Percentiles rank a stretch among this genome's conserved stretches.
Evolutionary conservation across 169 alveolate genomes (phyloP).

Genomic region (Plasmodium chabaudi): DNA sequence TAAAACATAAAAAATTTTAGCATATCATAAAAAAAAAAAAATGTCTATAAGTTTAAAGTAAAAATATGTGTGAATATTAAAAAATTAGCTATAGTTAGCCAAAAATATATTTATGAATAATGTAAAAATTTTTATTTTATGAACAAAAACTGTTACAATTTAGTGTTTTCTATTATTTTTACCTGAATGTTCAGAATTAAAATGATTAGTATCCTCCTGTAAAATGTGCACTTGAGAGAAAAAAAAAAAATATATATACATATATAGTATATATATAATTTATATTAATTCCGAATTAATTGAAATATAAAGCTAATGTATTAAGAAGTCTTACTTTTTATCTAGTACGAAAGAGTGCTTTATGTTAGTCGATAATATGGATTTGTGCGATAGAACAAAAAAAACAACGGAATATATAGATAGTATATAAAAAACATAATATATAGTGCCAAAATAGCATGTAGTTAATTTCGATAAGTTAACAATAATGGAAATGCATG

Average conservation of each 20-base stretch:
- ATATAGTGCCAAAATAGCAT: too few relatives aligned
- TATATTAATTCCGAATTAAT: neutral
- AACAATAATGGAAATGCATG: too few relatives aligned
- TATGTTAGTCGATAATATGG: neutral
- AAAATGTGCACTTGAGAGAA: conserved; percentile 30
- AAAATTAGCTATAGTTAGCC: conserved; percentile 4
- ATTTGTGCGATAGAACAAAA: neutral
- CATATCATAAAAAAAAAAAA: too few relatives aligned
- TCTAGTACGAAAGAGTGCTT: neutral
- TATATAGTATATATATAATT: neutral
- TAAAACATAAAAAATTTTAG: too few relatives aligned
- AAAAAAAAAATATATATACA: conserved; percentile 22
- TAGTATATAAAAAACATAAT: neutral
- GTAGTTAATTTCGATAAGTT: too few relatives aligned
- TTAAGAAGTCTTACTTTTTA: neutral
- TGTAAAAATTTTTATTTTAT: conserved; percentile 7
- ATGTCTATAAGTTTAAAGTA: too few relatives aligned
- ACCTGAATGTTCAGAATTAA: conserved; percentile 57
- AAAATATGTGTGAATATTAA: too few relatives aligned
- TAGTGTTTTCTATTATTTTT: neutral
- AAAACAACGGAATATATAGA: neutral
- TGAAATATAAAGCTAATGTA: neutral
- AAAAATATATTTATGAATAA: neutral
- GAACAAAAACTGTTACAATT: conserved; percentile 3
- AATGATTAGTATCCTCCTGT: conserved; percentile 8